Conservation (phyloP, 805 yeast genomes). For the Blastobotrys attinorum region DNA sequence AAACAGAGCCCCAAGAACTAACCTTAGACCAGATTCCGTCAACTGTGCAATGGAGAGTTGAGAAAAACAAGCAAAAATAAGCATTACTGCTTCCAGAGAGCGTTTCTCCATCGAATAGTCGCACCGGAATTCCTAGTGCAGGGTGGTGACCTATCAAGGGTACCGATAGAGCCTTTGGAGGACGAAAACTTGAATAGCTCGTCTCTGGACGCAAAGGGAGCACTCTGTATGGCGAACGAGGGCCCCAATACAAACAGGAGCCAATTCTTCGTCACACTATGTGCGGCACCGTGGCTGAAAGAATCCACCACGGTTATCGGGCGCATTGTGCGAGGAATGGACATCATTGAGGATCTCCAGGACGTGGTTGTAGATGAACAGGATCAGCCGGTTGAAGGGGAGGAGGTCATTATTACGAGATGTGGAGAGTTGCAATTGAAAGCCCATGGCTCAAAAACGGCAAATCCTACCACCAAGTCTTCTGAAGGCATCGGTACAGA, state of each 20-base stretch:
- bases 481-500: neutral
- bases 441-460: too few species aligned
- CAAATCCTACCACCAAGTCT: neutral
- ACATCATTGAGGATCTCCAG: conserved; percentile 9
- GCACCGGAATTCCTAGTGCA: conserved; percentile 94
- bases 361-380: conserved; percentile 14
- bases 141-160: conserved; percentile 66
- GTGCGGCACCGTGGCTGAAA: conserved; percentile 16
- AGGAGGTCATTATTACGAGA: conserved; percentile 15
- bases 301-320: conserved; percentile 13
- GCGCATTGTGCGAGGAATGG: conserved; percentile 14
- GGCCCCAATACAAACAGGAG: conserved; percentile 16
- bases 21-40: conserved; percentile 61
- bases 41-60: conserved; percentile 70
- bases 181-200: conserved; percentile 17
- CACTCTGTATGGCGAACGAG: conserved; percentile 17
- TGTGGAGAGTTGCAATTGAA: conserved; percentile 14
- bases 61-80: conserved; percentile 64
- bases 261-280: conserved; percentile 18
- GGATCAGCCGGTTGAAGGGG: conserved; percentile 15
- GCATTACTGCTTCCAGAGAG: conserved; percentile 52
- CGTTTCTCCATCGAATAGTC: conserved; percentile 84
- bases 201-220: conserved; percentile 10
- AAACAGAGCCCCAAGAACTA: neutral
- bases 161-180: conserved; percentile 15